Evolutionary conservation across 805 yeast genomes (phyloP).

Genomic region (Zygoascus ofunaensis): DNA sequence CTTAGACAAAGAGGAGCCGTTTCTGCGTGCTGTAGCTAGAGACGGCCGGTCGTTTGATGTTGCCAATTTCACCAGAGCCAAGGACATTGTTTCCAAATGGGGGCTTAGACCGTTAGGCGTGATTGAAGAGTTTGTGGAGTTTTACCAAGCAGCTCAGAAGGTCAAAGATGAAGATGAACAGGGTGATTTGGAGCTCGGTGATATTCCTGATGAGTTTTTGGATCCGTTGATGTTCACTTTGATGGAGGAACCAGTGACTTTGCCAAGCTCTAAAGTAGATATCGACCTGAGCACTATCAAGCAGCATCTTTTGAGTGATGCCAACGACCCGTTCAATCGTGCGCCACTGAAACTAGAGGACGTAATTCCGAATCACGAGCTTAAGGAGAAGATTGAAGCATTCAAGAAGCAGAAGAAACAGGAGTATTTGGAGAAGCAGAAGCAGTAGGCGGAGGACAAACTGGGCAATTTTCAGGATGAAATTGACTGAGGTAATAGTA

Average conservation of each 20-base stretch:
- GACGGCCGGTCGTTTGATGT: conserved; percentile 85
- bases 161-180: conserved; percentile 48
- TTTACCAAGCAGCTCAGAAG: conserved; percentile 58
- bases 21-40: conserved; percentile 71
- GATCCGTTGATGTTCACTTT: conserved; percentile 95
- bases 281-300: conserved; percentile 89
- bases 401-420: conserved; percentile 42
- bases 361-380: conserved; percentile 66
- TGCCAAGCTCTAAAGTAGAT: conserved; percentile 76
- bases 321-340: conserved; percentile 96
- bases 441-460: neutral
- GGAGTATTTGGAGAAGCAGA: conserved; percentile 9
- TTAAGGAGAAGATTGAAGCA: conserved; percentile 50
- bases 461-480: too few relatives aligned
- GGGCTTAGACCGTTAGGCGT: conserved; percentile 47
- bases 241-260: conserved; percentile 93
- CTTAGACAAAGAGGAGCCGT: conserved; percentile 53
- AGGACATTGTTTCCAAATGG: conserved; percentile 48
- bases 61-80: conserved; percentile 61
- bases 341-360: conserved; percentile 84
- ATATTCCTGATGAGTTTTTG: conserved; percentile 89
- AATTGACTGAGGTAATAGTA: too few relatives aligned
- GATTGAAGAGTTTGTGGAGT: conserved; percentile 41
- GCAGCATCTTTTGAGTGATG: conserved; percentile 85
- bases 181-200: conserved; percentile 83